These are phyloP conservation scores for Coprinopsis cinerea DNA, from an alignment of 768 basidiomycete genomes.

Conservation along the genomic window DNA sequence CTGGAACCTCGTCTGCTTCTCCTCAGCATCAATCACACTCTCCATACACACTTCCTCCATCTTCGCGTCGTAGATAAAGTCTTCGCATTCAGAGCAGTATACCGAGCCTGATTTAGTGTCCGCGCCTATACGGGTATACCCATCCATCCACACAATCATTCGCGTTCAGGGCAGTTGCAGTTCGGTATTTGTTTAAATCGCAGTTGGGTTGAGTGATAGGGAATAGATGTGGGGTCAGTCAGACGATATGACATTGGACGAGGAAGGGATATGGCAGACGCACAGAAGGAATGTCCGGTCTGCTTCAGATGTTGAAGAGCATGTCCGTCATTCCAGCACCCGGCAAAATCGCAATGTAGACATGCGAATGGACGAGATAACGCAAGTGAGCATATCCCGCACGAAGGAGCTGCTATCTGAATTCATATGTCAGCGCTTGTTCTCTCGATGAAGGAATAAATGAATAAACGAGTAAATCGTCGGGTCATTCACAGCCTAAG, in stretches of 20 bases:
- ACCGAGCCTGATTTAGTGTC: constrained; percentile 71
- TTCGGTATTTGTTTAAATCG: too few species aligned
- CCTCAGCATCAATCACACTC: constrained; percentile 48
- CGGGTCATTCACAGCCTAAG: too few species aligned
- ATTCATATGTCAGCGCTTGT: too few species aligned
- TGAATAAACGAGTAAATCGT: neutral
- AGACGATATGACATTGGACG: constrained; percentile 2
- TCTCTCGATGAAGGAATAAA: too few species aligned
- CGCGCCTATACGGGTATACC: too few species aligned
- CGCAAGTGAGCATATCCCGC: constrained; percentile 50
- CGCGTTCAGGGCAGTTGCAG: too few species aligned
- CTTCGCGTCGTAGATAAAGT: constrained; percentile 60
- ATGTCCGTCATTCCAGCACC: constrained; percentile 66
- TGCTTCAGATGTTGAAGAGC: constrained; percentile 50
- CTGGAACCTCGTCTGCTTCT: constrained; percentile 55
- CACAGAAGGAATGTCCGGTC: constrained; percentile 60
- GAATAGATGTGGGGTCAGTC: too few species aligned
- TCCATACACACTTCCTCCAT: constrained; percentile 43
- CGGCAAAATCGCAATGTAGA: constrained; percentile 62
- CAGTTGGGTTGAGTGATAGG: too few species aligned
- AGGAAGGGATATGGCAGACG: constrained; percentile 23
- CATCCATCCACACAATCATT: too few species aligned
- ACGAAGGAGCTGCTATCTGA: constrained; percentile 49
- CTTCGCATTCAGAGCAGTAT: constrained; percentile 68
- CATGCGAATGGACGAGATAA: constrained; percentile 68